These are phyloP conservation scores for Azolla pinnata DNA, from an alignment of 75 land plant genomes.

Conservation along the genomic window DNA sequence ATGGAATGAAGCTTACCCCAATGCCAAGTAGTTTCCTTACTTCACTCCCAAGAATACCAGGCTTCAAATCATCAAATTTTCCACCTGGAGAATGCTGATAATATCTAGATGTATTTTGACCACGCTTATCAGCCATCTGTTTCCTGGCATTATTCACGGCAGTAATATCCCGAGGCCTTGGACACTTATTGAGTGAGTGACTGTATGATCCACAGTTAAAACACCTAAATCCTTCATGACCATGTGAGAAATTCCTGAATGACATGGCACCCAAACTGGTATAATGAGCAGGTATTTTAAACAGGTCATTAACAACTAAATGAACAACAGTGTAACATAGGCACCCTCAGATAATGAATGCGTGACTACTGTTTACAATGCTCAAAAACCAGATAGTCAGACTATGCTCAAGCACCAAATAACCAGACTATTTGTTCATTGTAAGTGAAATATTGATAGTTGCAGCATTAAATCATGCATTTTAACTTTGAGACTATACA, in stretches of 20 bases:
- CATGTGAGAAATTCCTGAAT: conserved; percentile 18
- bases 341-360: too few relatives aligned
- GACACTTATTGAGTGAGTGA: conserved; percentile 76
- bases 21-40: conserved; percentile 64
- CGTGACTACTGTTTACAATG: too few relatives aligned
- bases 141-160: conserved; percentile 78
- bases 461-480: too few relatives aligned
- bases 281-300: too few relatives aligned
- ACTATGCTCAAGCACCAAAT: too few relatives aligned
- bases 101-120: conserved; percentile 46
- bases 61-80: conserved; percentile 64
- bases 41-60: conserved; percentile 61
- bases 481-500: too few relatives aligned
- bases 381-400: too few relatives aligned
- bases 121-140: conserved; percentile 39
- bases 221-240: conserved; percentile 59
- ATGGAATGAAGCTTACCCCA: conserved; percentile 68
- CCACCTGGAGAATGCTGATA: conserved; percentile 65
- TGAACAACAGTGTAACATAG: too few relatives aligned
- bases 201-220: conserved; percentile 93
- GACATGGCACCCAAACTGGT: too few relatives aligned
- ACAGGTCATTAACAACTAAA: too few relatives aligned
- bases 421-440: too few relatives aligned
- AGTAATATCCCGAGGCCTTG: conserved; percentile 64
- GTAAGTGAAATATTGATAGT: too few relatives aligned